Evolutionary conservation across 192 early-diverging fungal genomes (phyloP), one percentile per base, ranked within the genome.

Genomic region (Thamnidium elegans): DNA sequence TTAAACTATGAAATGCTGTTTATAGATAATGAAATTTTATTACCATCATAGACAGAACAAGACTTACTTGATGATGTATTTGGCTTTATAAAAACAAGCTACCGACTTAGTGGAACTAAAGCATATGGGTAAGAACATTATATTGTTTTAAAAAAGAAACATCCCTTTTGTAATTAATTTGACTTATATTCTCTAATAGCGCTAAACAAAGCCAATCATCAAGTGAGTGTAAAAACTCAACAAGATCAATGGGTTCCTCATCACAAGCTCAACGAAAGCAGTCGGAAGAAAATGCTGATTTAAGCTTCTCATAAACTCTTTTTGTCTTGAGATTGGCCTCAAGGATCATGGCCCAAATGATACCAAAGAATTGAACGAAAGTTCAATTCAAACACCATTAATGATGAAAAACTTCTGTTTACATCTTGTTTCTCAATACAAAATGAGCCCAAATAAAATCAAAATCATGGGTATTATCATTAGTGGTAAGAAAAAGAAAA

Each of bases 351-450:
- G 58, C 6, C 42, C 43, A 7, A 30, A 47, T 60, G 23, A 32
- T 20, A 60, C 58, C 13, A 60, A 60, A 26, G 58, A 60, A 21
- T n/a, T 60, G 10, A 60, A 47, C 11, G 58, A 60, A 45, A 43
- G 6, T n/a, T 17, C 36, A 13, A 60, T 60, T 43, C 47, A 60
- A 26, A 47, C 19, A 20, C 58, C 58, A 19, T 47, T 60, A 60
- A 60, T 60, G 58, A 60, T 60, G 21, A 60, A 60, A 44, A 45
- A 47, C 20, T 47, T 60, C 26, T 45, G 44, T 45, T 26, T 26
- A n/a, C n/a, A n/a, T n/a, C n/a, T n/a, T n/a, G n/a, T n/a, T n/a
- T n/a, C n/a, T n/a, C n/a, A n/a, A n/a, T n/a, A n/a, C n/a, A n/a
- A n/a, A n/a, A n/a, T n/a, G n/a, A n/a, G n/a, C n/a, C n/a, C n/a